Evolutionary conservation across 2,329 filamentous ascomycete species (phyloP), one percentile per base, ranked within the genome.

Genomic region (Bisporella sp.): DNA sequence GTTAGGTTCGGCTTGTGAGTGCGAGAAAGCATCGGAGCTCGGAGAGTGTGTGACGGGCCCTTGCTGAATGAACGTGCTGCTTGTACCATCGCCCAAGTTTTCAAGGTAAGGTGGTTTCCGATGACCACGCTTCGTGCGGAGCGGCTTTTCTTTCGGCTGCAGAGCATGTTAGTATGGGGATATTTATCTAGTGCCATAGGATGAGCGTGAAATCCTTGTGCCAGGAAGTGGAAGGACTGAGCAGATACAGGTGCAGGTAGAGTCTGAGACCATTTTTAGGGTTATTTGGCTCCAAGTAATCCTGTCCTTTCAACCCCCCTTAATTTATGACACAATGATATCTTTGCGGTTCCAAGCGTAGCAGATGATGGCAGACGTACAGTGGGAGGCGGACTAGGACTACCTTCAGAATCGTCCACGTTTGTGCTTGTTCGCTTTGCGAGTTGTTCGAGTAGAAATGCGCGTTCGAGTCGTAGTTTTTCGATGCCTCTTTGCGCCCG

Each of bases 391-490:
- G 86, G 85, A 62, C 84, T 89, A 5, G 84, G 85, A 64, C 84
- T 89, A 61, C 85, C 84, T 60, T 91, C 87, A 7, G 85, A 89
- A 65, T 91, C 85, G 65, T 88, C 83, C 45, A 87, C 83, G 58
- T 85, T 85, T 58, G 81, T 76, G 67, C 84, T 86, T 13, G 86
- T 89, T 59, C 87, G 81, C 61, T 84, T 84, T 21, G 82, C 77
- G 41, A 93, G 75, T 65, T 89, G 82, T 63, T 88, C 83, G 33
- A 87, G 75, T 44, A 88, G 72, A 59, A 87, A 85, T 30, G 88
- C 87, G 55, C 89, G 81, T 72, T 95, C 87, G 29, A 97, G 79
- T 46, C 93, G 85, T 76, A 95, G 82, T 72, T 97, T 96, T 68
- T 95, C 86, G 59, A 96, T 85, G 63, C 89, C 87, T 57, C 91